Evolutionary conservation across 441 rosid genomes (phyloP).

Genomic region (Pelargonium citronellum): DNA sequence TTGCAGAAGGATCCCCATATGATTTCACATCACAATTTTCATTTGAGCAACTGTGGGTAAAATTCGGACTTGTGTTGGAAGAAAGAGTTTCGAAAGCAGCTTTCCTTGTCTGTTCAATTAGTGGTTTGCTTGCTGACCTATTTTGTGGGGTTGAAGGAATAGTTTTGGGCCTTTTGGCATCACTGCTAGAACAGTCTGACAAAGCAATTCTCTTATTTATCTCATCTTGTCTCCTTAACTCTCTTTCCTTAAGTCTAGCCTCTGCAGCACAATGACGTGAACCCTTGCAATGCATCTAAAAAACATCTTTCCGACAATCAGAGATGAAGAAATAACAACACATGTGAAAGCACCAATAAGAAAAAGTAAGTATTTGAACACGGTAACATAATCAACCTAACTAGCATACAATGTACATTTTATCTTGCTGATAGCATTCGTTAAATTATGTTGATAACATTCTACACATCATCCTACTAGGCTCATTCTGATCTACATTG

Average conservation of each 20-base stretch:
- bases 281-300: constrained; percentile 41
- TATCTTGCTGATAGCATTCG: neutral
- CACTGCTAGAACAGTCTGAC: constrained; percentile 18
- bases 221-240: constrained; percentile 27
- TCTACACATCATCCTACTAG: neutral
- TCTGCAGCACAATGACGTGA: constrained; percentile 38
- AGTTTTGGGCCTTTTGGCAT: neutral
- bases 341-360: neutral
- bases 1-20: constrained; percentile 8
- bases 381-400: neutral
- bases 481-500: neutral
- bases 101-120: constrained; percentile 31
- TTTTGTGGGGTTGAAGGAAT: constrained; percentile 13
- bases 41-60: neutral
- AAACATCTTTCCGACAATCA: neutral
- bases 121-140: constrained; percentile 27
- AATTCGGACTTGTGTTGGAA: neutral
- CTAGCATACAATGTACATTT: neutral
- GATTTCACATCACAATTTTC: constrained; percentile 9
- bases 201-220: constrained; percentile 35
- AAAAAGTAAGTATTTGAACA: neutral
- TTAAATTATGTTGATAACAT: neutral
- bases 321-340: neutral
- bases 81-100: constrained; percentile 28
- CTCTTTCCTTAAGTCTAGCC: constrained; percentile 31